Evolutionary conservation across 2,329 filamentous ascomycete genomes (phyloP).

Genomic region (Sphaceloma murrayae): DNA sequence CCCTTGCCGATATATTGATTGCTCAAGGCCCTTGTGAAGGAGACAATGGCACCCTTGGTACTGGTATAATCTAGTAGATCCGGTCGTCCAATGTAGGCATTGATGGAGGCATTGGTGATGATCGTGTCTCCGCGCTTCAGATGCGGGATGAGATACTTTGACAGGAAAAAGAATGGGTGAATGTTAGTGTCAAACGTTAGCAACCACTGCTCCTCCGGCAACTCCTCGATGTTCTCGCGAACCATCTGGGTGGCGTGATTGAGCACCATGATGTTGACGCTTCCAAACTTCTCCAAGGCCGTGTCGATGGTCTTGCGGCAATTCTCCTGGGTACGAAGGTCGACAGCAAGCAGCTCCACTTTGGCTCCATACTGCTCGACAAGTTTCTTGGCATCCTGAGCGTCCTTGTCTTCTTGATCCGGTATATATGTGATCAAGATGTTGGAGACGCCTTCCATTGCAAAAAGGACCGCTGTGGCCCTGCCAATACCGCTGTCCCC

Average conservation of each 20-base stretch:
- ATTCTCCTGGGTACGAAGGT: constrained; percentile 56
- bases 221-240: constrained; percentile 58
- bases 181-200: constrained; percentile 77
- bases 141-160: constrained; percentile 66
- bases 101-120: constrained; percentile 79
- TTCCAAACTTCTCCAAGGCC: constrained; percentile 55
- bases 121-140: constrained; percentile 66
- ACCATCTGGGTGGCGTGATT: constrained; percentile 68
- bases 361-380: constrained; percentile 59
- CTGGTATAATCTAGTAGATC: constrained; percentile 76
- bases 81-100: constrained; percentile 69
- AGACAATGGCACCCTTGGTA: constrained; percentile 67
- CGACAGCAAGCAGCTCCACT: constrained; percentile 54
- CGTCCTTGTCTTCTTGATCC: constrained; percentile 61
- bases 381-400: constrained; percentile 60
- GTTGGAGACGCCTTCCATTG: constrained; percentile 64
- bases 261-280: constrained; percentile 65
- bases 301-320: constrained; percentile 61
- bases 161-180: constrained; percentile 69
- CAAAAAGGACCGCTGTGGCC: constrained; percentile 65
- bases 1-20: constrained; percentile 65
- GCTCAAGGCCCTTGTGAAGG: constrained; percentile 67
- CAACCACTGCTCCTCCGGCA: constrained; percentile 70
- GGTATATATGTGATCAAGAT: constrained; percentile 64
- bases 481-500: constrained; percentile 73